Evolutionary conservation across 2,329 filamentous ascomycete species (phyloP), one percentile per base, ranked within the genome.

Genomic region (Trichoderma sp.): DNA sequence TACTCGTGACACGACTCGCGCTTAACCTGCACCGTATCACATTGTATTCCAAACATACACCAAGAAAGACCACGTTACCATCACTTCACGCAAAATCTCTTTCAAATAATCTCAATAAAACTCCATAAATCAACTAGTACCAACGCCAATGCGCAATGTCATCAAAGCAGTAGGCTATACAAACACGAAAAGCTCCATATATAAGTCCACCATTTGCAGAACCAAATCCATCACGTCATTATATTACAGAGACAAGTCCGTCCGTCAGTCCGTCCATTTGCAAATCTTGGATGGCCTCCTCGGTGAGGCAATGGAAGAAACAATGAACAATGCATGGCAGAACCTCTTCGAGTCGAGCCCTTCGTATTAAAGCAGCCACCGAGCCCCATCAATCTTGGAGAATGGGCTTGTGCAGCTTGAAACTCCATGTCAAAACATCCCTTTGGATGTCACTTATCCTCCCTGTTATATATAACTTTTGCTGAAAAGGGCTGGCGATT

Each of bases 91-190:
- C 49, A 10, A 59, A 56, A 13, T 32, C 46, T 21, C 21, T 6
- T 43, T 46, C 28, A 24, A 7, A 21, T 39, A 49, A 11, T 16
- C 6, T 24, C 34, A 18, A 74, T 70, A 11, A 72, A 70, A 6
- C 70, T 43, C 73, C 28, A 73, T 70, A 43, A 58, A 73, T 32
- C 21, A 71, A 70, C 30, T 61, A 56, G 18, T 30, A 59, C 49
- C 61, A 54, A 59, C 51, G 67, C 58, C 64, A 46, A 34, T 59
- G 56, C 66, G 56, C 43, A 69, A 55, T 66, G 56, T 46, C 61
- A 69, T 55, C 46, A 55, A 68, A 43, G 18, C 18, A 43, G 51
- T 59, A 61, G 30, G 59, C 68, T 71, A 71, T 68, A 69, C 63
- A 71, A 26, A 66, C 32, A 43, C 43, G 34, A 69, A 49, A 61